Conservation (phyloP, 2,329 filamentous ascomycete species). For the Fusarium cicatricum region DNA sequence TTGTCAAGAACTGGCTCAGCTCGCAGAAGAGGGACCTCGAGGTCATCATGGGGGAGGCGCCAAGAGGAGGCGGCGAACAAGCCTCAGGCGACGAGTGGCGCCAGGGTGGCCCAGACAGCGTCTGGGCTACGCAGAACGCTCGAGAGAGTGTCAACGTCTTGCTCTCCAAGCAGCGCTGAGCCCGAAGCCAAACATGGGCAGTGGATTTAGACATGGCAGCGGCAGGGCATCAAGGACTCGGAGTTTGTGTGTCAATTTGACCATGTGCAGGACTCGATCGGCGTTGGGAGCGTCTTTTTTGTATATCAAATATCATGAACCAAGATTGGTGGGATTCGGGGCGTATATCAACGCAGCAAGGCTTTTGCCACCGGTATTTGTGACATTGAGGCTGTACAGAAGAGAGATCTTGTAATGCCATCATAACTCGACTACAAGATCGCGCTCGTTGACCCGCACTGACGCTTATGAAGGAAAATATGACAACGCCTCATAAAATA, state of each 20-base stretch:
- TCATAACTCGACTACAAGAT: slow-evolving; percentile 15
- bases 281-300: slow-evolving; percentile 41
- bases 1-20: slow-evolving; percentile 87
- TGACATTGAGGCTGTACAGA: slow-evolving; percentile 20
- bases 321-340: slow-evolving; percentile 23
- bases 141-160: slow-evolving; percentile 70
- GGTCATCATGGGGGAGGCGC: slow-evolving; percentile 83
- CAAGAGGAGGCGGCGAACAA: slow-evolving; percentile 66
- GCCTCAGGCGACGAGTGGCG: slow-evolving; percentile 74
- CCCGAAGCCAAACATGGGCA: background rate
- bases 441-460: slow-evolving; percentile 17
- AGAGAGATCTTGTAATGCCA: slow-evolving; percentile 22
- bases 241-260: slow-evolving; percentile 33
- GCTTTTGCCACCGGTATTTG: slow-evolving; percentile 10
- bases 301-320: slow-evolving; percentile 40
- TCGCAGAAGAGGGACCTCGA: slow-evolving; percentile 92
- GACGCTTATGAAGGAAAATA: slow-evolving; percentile 10
- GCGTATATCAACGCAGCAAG: slow-evolving; percentile 16
- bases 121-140: slow-evolving; percentile 66
- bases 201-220: background rate
- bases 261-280: slow-evolving; percentile 30
- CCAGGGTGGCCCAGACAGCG: slow-evolving; percentile 61
- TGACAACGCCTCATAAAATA: slow-evolving; percentile 21
- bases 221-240: slow-evolving; percentile 29
- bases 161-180: slow-evolving; percentile 60